These are phyloP conservation scores for Xylaria sp. DNA, from an alignment of 2,329 filamentous ascomycete genomes.

Conservation along the genomic window DNA sequence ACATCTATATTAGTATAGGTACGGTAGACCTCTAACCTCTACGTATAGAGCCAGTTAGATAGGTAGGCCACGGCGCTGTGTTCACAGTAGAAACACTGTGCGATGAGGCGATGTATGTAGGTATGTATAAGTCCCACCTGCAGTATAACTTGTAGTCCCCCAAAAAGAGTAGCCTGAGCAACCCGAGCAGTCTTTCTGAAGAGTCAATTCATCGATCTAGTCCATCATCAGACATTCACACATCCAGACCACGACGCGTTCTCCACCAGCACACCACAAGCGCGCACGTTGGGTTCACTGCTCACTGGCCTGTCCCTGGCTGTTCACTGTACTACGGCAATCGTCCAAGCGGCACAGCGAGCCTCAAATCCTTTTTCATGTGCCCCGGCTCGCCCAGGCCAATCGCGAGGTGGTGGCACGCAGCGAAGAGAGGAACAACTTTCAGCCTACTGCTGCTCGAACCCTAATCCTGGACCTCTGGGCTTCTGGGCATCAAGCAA, in stretches of 20 bases:
- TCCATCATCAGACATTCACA: constrained; percentile 5
- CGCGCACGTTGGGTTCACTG: constrained; percentile 17
- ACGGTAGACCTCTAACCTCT: no score
- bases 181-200: neutral
- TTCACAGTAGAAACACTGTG: constrained; percentile 4
- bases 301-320: constrained; percentile 8
- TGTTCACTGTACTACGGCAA: constrained; percentile 15
- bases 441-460: neutral
- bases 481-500: constrained; percentile 6
- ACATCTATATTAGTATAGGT: neutral
- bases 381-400: constrained; percentile 29
- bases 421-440: constrained; percentile 6
- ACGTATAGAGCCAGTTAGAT: no score
- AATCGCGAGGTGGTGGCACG: constrained; percentile 22
- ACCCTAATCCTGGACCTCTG: constrained; percentile 13
- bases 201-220: constrained; percentile 5
- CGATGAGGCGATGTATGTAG: neutral
- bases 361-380: constrained; percentile 30
- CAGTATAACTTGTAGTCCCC: neutral
- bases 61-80: neutral
- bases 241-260: constrained; percentile 5
- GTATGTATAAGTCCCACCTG: neutral
- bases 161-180: neutral
- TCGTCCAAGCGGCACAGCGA: constrained; percentile 25
- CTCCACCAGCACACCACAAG: constrained; percentile 26